Base-by-base conservation (phyloP, 495 filamentous ascomycete species). In the Xylaria intraflava region DNA sequence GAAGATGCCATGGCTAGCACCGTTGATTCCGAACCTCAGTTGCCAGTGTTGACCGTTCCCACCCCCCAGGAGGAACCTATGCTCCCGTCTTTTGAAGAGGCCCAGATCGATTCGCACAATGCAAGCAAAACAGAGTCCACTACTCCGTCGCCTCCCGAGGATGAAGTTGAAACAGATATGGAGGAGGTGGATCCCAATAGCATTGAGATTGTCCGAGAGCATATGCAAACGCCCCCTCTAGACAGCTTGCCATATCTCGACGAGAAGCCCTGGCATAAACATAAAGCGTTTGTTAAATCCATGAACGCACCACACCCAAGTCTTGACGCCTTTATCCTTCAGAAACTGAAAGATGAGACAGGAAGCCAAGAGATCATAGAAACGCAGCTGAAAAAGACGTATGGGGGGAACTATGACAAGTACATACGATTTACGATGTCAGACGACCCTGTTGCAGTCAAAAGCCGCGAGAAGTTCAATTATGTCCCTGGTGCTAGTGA, bases 131-230 rank as follows among this genome's bases (percentile, higher is more conserved):
- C 48, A 14, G 61, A 49, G 6, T 67, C 66, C 12, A 62, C 49
- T 43, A 62, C 61, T 17, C 62, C 61, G 16, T 65, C 61, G 22
- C 64, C 58, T 16, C 51, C 46, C 9, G 72, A 72, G 22, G 76
- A 75, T 33, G 75, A 78, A 27, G 71, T 74, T 44, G 79, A 82
- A 46, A 75, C 85, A 20, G 85, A 89, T 65, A 81, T 81, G 47
- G 71, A 78, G 38, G 85, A 78, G 51, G 76, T 74, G 46, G 71
- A 75, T 55, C 78, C 80, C 54, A 77, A 81, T 44, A 71, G 66
- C n/a, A 62, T 76, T 47, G 69, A 71, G 46, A 58, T 68, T 52
- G 69, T 77, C 35, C 64, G 74, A 38, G 67, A 71, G 51, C 67
- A 62, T 41, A 78, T 78, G 55, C 56, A 62, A 26, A 81, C 79